These are phyloP conservation scores for Podospora australis DNA, from an alignment of 495 filamentous ascomycete species.

Conservation along the genomic window DNA sequence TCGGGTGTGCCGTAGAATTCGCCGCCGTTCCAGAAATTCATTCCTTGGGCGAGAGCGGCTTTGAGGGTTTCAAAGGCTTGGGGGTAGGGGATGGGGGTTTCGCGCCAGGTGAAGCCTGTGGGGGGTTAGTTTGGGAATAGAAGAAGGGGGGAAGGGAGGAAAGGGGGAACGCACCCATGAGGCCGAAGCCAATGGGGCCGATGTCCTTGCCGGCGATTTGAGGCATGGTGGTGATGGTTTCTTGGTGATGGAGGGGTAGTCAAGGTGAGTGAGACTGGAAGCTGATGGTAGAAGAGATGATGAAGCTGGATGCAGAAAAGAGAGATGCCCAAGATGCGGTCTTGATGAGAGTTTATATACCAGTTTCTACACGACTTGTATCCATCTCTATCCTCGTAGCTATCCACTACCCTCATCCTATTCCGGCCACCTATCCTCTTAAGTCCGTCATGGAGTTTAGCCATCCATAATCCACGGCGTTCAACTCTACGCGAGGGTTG, in stretches of 20 bases:
- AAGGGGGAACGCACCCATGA: conserved; percentile 41
- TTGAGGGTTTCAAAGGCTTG: conserved; percentile 61
- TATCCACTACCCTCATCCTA: no score
- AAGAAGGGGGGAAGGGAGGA: neutral
- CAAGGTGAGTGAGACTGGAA: neutral
- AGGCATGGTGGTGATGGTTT: conserved; percentile 43
- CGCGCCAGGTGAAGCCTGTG: conserved; percentile 67
- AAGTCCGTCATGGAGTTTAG: no score
- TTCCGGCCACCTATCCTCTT: no score
- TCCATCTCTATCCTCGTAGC: no score
- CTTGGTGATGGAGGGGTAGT: neutral
- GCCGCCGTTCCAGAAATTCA: conserved; percentile 74
- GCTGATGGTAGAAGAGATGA: no score
- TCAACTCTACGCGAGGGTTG: no score
- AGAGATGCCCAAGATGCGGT: no score
- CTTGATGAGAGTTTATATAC: no score
- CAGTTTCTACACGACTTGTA: no score
- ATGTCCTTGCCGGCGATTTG: conserved; percentile 44
- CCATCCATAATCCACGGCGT: no score
- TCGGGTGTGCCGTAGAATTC: conserved; percentile 73
- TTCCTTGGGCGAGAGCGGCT: conserved; percentile 56
- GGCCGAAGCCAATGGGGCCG: conserved; percentile 51
- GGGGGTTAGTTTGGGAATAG: neutral
- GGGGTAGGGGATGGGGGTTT: conserved; percentile 44
- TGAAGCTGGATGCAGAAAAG: no score